Conservation (phyloP, 2,329 filamentous ascomycete species). For the Cercospora sesami region DNA sequence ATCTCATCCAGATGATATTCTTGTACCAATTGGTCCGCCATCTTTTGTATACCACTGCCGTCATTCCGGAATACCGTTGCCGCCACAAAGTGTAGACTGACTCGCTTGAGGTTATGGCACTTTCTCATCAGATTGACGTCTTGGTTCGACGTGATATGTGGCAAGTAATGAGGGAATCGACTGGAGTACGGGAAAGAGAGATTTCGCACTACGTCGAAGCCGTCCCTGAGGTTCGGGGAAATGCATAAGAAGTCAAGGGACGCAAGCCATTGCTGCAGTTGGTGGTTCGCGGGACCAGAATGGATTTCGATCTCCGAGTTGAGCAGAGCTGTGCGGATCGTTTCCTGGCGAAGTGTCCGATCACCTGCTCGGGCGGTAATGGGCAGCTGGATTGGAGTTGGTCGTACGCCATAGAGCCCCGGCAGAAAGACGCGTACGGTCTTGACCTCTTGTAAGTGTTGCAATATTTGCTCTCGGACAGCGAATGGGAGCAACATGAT, state of each 20-base stretch:
- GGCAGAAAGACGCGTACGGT: not conserved
- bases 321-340: not conserved
- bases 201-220: not conserved
- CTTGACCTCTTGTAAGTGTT: not conserved
- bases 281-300: too few relatives aligned
- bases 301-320: too few relatives aligned
- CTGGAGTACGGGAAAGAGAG: not conserved
- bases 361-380: not conserved
- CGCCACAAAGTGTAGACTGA: not conserved
- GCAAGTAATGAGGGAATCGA: not conserved
- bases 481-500: too few relatives aligned
- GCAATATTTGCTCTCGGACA: not conserved
- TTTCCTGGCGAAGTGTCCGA: not conserved
- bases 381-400: not conserved
- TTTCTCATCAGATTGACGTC: slow-evolving; percentile 21
- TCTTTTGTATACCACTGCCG: not conserved
- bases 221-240: not conserved
- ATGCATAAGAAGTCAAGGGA: not conserved
- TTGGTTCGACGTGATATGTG: slow-evolving; percentile 11
- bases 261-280: too few relatives aligned
- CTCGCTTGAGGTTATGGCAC: not conserved
- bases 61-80: not conserved
- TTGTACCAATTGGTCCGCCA: not conserved
- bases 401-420: not conserved
- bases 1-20: not conserved